A percentile compares a stretch with the other conserved stretches of the same genome.
Evolutionary conservation across 2,329 filamentous ascomycete species (phyloP).

Genomic region (Xylaria sp.): DNA sequence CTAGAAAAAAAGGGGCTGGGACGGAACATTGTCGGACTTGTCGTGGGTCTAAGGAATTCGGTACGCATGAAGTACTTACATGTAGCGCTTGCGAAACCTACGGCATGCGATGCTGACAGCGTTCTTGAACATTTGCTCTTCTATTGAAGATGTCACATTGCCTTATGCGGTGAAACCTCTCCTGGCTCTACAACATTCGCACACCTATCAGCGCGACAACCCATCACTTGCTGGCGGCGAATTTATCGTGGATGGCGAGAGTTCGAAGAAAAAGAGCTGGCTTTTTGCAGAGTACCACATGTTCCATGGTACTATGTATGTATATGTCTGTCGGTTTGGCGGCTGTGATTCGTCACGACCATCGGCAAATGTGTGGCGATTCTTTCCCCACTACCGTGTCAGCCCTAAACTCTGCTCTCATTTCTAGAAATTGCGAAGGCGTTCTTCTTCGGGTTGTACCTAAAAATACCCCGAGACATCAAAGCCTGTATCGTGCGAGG

Average conservation of each 20-base stretch:
- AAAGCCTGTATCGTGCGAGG: not conserved
- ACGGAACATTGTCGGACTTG: slow-evolving; percentile 13
- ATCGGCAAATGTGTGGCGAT: slow-evolving; percentile 10
- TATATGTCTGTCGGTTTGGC: not conserved
- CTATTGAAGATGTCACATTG: slow-evolving; percentile 1
- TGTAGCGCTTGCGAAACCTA: slow-evolving; percentile 9
- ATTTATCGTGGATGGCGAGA: slow-evolving; percentile 5
- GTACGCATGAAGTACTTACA: not conserved
- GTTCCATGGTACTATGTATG: too few relatives aligned
- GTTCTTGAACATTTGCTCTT: slow-evolving; percentile 6
- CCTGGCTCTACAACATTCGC: not conserved
- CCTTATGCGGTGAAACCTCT: slow-evolving; percentile 18
- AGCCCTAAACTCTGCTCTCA: slow-evolving; percentile 20
- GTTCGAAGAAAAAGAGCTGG: not conserved
- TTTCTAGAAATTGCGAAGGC: not conserved
- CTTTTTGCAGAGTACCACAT: not conserved
- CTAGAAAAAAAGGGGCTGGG: slow-evolving; percentile 19
- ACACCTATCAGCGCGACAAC: not conserved
- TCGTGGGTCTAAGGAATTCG: slow-evolving; percentile 21
- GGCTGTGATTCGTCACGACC: slow-evolving; percentile 31
- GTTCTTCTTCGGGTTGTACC: slow-evolving; percentile 4
- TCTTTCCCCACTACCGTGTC: slow-evolving; percentile 26
- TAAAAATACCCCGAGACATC: not conserved
- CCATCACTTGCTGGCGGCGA: slow-evolving; percentile 5
- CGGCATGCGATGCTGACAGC: slow-evolving; percentile 18